Conservation (phyloP, 495 filamentous ascomycete species). For the Daldinia vernicosa region DNA sequence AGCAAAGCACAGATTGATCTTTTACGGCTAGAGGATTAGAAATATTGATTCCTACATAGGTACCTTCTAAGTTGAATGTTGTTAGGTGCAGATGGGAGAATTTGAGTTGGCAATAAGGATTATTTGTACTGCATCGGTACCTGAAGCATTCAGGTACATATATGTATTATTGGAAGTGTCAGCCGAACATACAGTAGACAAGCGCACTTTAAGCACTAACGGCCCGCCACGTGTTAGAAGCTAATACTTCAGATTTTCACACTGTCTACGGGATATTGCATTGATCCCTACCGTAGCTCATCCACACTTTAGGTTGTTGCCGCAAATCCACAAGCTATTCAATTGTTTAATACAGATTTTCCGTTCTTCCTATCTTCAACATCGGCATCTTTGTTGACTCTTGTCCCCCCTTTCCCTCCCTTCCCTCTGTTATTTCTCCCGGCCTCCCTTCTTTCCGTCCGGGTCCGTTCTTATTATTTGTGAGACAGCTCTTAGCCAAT, state of each 20-base stretch:
- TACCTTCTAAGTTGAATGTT: neutral
- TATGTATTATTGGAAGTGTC: neutral
- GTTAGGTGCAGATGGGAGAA: no score
- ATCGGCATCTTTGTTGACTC: conserved; percentile 39
- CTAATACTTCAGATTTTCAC: neutral
- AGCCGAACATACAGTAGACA: neutral
- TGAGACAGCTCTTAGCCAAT: conserved; percentile 38
- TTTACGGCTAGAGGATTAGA: neutral
- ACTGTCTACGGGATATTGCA: conserved; percentile 1
- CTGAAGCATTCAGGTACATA: neutral
- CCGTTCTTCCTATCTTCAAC: conserved; percentile 34
- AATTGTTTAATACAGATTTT: conserved; percentile 41
- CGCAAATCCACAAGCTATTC: conserved; percentile 1
- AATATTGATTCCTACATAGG: neutral
- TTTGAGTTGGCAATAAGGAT: no score
- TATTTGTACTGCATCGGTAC: neutral
- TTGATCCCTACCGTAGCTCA: conserved; percentile 30
- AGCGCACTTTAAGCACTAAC: neutral
- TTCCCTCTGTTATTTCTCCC: conserved; percentile 22
- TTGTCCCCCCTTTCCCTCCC: conserved; percentile 20
- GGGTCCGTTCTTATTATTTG: conserved; percentile 37
- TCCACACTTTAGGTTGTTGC: conserved; percentile 1
- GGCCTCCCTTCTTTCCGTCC: conserved; percentile 33
- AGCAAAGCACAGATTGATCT: neutral
- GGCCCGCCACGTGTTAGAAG: neutral